phyloP scores from a whole-genome alignment of 1,284 basidiomycete genomes.

The Cryptococcus sp. region DNA sequence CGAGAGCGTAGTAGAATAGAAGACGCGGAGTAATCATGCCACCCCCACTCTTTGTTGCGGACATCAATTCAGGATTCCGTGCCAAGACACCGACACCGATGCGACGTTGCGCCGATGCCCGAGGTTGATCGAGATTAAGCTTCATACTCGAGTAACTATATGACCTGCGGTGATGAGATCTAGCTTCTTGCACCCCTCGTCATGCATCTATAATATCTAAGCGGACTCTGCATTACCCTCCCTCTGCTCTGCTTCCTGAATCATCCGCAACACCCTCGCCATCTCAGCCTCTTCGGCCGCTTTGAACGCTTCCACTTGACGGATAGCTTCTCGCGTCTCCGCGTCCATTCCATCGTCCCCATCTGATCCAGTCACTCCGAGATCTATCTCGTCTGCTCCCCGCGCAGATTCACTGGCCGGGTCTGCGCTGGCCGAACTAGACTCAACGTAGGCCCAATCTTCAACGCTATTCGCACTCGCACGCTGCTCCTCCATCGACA shows the following conservation, averaged over 20 bases:
- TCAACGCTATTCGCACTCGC: not conserved
- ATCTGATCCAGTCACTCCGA: conserved; percentile 3
- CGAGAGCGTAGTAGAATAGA: no score
- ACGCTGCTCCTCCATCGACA: conserved; percentile 37
- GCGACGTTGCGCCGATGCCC: no score
- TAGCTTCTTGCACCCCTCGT: no score
- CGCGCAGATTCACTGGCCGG: not conserved
- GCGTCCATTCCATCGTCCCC: conserved; percentile 11
- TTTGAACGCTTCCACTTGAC: conserved; percentile 23
- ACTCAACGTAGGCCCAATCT: not conserved
- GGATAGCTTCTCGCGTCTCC: conserved; percentile 22
- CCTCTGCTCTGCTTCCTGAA: conserved; percentile 32
- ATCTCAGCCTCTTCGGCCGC: conserved; percentile 31
- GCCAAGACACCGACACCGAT: no score
- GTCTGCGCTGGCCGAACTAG: not conserved
- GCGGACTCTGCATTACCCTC: not conserved
- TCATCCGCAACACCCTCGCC: conserved; percentile 35
- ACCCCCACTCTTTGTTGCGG: no score
- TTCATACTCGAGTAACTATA: no score
- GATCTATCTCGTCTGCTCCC: not conserved
- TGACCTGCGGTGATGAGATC: no score
- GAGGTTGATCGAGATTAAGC: no score
- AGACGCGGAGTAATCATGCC: no score
- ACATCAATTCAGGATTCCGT: no score
- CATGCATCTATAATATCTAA: no score